Evolutionary conservation across 257 asterid species (phyloP).

Genomic region (Fraxinus americana): DNA sequence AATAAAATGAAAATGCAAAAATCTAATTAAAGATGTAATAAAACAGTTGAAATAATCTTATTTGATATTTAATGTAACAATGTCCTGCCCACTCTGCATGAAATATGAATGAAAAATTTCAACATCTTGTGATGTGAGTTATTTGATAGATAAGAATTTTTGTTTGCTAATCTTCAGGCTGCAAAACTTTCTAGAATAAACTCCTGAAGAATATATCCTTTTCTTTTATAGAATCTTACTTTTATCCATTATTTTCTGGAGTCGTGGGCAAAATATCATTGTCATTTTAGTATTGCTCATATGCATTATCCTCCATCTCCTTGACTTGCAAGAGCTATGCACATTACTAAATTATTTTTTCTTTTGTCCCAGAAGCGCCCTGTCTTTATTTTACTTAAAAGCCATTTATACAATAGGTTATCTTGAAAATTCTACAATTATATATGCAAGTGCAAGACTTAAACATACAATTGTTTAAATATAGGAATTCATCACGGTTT

Average conservation of each 20-base stretch:
- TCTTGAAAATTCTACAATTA: slow-evolving; percentile 11
- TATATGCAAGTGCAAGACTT: background rate
- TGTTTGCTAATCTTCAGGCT: background rate
- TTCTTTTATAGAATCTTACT: background rate
- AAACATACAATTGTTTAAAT: background rate
- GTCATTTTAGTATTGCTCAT: background rate
- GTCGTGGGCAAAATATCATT: background rate
- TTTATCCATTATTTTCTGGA: background rate
- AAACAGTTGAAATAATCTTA: too few relatives aligned
- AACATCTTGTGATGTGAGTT: background rate
- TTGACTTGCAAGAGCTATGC: background rate
- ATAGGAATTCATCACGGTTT: background rate
- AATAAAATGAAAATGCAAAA: background rate
- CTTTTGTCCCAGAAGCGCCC: background rate
- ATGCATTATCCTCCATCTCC: background rate
- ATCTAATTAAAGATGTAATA: background rate
- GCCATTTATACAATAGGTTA: slow-evolving; percentile 4
- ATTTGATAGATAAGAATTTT: background rate
- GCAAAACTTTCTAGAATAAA: background rate
- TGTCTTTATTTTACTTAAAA: background rate
- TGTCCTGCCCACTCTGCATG: background rate
- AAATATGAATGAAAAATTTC: background rate
- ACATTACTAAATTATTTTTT: slow-evolving; percentile 2
- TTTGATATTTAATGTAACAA: too few relatives aligned
- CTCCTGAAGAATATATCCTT: background rate